Percentiles rank a stretch among this genome's conserved stretches.
phyloP scores from a whole-genome alignment of 2,329 filamentous ascomycete species.

The Hyphodiscus sp. region DNA sequence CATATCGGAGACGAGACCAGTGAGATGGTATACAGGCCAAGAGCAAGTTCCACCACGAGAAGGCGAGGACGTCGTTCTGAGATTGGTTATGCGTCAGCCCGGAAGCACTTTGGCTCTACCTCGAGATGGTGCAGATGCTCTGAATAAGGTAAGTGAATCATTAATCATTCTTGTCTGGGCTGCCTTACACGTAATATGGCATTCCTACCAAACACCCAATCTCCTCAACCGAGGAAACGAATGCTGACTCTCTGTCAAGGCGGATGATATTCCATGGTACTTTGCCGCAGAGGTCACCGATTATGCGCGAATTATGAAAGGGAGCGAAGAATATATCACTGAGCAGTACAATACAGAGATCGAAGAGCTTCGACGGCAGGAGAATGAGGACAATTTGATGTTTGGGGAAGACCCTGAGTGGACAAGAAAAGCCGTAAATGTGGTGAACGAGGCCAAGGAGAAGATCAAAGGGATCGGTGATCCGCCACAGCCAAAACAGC shows the following conservation, averaged over 20 bases:
- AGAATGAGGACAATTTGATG: slow-evolving; percentile 81
- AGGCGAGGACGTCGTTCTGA: slow-evolving; percentile 82
- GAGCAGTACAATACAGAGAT: slow-evolving; percentile 77
- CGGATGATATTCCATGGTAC: slow-evolving; percentile 86
- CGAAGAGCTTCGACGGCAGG: slow-evolving; percentile 64
- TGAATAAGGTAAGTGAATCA: slow-evolving; percentile 27
- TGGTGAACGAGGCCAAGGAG: slow-evolving; percentile 70
- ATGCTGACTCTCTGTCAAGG: slow-evolving; percentile 36
- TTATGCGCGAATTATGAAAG: slow-evolving; percentile 93
- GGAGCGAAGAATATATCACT: slow-evolving; percentile 79
- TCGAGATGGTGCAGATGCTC: slow-evolving; percentile 65
- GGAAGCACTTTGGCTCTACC: slow-evolving; percentile 84
- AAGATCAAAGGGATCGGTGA: slow-evolving; percentile 63
- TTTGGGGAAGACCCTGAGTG: slow-evolving; percentile 93
- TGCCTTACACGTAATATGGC: too few relatives aligned
- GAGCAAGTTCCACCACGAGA: slow-evolving; percentile 74
- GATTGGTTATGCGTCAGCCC: slow-evolving; percentile 74
- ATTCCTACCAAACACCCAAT: too few relatives aligned
- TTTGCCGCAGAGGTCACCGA: slow-evolving; percentile 90
- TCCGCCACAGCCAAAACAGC: slow-evolving; percentile 48
- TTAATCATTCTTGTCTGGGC: too few relatives aligned
- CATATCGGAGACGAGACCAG: slow-evolving; percentile 80
- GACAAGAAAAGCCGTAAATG: slow-evolving; percentile 75
- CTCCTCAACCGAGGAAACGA: too few relatives aligned
- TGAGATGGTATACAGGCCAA: slow-evolving; percentile 86